Evolutionary conservation across 441 rosid species (phyloP).

Genomic region (Geranium incanum): DNA sequence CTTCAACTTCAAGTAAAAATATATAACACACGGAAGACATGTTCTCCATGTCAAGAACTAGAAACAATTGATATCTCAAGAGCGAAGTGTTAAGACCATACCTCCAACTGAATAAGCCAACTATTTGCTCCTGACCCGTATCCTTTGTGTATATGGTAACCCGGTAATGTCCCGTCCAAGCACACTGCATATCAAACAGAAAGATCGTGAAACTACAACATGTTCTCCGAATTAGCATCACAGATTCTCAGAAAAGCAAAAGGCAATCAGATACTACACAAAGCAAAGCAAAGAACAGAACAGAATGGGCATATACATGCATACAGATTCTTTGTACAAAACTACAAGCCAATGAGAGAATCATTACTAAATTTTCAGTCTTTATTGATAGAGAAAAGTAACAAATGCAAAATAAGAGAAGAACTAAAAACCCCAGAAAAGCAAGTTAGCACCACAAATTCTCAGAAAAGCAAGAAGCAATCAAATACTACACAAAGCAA

Average conservation of each 20-base stretch:
- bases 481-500: slow-evolving; percentile 1
- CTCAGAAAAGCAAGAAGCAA: not conserved
- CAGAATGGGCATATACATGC: no score
- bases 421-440: no score
- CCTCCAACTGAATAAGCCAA: slow-evolving; percentile 66
- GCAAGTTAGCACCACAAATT: not conserved
- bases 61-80: not conserved
- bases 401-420: no score
- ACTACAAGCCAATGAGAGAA: no score
- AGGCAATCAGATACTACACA: not conserved
- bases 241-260: not conserved
- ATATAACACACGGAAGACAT: not conserved
- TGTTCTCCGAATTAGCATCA: not conserved
- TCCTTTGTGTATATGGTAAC: slow-evolving; percentile 58
- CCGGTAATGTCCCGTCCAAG: slow-evolving; percentile 64
- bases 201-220: not conserved
- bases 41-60: not conserved
- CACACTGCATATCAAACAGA: slow-evolving; percentile 37
- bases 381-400: no score
- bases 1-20: not conserved
- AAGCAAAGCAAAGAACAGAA: not conserved
- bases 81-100: slow-evolving; percentile 14
- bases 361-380: no score
- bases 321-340: no score
- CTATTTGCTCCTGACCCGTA: slow-evolving; percentile 49